Conservation (phyloP, 331 rosid species). For the Rosa hybrid region DNA sequence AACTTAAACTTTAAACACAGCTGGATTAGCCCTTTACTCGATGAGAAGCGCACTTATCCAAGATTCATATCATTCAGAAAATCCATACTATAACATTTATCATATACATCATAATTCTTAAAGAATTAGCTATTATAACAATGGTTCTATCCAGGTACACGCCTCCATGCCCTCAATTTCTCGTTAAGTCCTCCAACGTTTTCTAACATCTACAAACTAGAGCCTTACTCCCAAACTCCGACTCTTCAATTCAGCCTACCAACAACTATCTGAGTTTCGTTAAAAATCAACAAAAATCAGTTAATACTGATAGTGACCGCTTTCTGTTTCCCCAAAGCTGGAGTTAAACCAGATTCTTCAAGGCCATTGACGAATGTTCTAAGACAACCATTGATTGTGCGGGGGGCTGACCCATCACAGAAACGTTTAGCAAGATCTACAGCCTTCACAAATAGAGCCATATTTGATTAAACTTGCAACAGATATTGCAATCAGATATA, state of each 20-base stretch:
- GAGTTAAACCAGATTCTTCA: constrained; percentile 38
- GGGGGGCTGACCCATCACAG: constrained; percentile 96
- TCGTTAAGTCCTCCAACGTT: neutral
- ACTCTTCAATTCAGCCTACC: constrained; percentile 13
- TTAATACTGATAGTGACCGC: constrained; percentile 9
- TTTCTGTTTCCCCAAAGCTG: constrained; percentile 25
- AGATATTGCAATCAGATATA: neutral
- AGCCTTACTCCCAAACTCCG: neutral
- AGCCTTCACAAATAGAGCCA: constrained; percentile 58
- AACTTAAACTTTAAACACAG: neutral
- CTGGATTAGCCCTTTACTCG: neutral
- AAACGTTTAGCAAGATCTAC: constrained; percentile 95
- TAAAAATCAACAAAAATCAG: constrained; percentile 20
- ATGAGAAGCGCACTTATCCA: neutral
- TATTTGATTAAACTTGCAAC: neutral
- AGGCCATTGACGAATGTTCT: constrained; percentile 61
- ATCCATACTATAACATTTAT: constrained; percentile 4
- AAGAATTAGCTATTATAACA: constrained; percentile 1
- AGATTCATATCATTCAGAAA: neutral
- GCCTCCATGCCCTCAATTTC: constrained; percentile 1
- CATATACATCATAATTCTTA: constrained; percentile 14
- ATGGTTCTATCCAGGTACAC: neutral
- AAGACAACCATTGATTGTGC: constrained; percentile 85
- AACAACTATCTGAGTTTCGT: constrained; percentile 5
- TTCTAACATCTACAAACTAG: constrained; percentile 14